Evolutionary conservation across 129 eudicot genomes (phyloP).

Genomic region (Lonicera japonica): DNA sequence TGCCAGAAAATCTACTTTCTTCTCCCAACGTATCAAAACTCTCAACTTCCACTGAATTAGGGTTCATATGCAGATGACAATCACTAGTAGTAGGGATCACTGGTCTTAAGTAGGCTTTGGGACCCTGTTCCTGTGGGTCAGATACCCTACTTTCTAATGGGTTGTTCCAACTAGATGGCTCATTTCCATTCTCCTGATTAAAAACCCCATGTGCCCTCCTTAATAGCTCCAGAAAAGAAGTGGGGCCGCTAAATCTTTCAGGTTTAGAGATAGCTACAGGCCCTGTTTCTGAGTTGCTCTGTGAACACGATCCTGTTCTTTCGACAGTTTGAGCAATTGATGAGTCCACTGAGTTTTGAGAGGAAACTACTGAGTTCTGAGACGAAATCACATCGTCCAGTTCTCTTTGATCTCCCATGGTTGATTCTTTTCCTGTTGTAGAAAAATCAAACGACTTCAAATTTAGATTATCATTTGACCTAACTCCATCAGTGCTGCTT

Average conservation of each 20-base stretch:
- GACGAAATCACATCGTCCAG: slow-evolving; percentile 53
- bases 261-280: slow-evolving; percentile 18
- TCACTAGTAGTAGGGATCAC: slow-evolving; percentile 10
- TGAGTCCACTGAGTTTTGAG: slow-evolving; percentile 53
- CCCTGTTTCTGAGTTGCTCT: slow-evolving; percentile 29
- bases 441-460: slow-evolving; percentile 24
- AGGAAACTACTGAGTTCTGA: slow-evolving; percentile 52
- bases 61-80: slow-evolving; percentile 4
- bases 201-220: slow-evolving; percentile 22
- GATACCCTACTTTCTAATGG: slow-evolving; percentile 9
- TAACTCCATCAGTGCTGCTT: slow-evolving; percentile 16
- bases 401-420: slow-evolving; percentile 36
- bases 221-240: slow-evolving; percentile 59
- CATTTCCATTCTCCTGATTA: slow-evolving; percentile 11
- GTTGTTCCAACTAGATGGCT: not conserved
- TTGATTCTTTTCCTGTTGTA: slow-evolving; percentile 10
- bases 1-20: slow-evolving; percentile 15
- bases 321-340: slow-evolving; percentile 31
- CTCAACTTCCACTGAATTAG: slow-evolving; percentile 17
- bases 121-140: slow-evolving; percentile 14
- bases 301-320: slow-evolving; percentile 31
- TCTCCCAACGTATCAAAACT: slow-evolving; percentile 13
- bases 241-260: slow-evolving; percentile 8
- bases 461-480: slow-evolving; percentile 31
- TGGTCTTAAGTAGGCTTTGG: too few species aligned